phyloP scores from a whole-genome alignment of 257 asterid genomes.

The Solanum neorickii region DNA sequence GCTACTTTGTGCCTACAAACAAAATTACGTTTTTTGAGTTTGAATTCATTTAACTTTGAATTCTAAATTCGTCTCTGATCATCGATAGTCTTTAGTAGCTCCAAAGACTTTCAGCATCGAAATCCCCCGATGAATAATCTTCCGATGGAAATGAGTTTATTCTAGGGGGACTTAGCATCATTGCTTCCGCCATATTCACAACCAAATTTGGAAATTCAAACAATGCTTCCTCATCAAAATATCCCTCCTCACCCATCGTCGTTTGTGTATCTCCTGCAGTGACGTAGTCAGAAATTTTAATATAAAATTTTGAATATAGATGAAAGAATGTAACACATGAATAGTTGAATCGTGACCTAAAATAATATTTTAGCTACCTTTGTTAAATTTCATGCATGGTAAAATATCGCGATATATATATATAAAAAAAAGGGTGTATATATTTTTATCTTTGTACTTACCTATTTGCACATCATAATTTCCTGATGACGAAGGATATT shows the following conservation, averaged over 20 bases:
- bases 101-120: neutral
- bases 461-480: neutral
- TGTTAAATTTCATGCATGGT: neutral
- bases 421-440: neutral
- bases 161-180: slow-evolving; percentile 6
- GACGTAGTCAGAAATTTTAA: neutral
- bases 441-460: neutral
- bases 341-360: neutral
- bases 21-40: neutral
- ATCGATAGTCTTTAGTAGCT: neutral
- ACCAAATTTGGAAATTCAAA: neutral
- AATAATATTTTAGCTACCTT: neutral
- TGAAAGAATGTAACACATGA: neutral
- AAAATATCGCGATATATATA: neutral
- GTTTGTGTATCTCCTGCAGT: neutral
- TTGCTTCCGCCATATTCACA: slow-evolving; percentile 5
- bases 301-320: neutral
- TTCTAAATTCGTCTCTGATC: neutral
- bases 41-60: neutral
- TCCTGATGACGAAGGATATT: neutral
- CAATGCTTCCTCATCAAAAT: neutral
- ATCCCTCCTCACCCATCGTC: neutral
- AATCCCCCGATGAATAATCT: neutral
- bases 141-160: neutral
- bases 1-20: neutral